Conservation (phyloP, 768 basidiomycete genomes). For the Suillus fuscotomentosus region DNA sequence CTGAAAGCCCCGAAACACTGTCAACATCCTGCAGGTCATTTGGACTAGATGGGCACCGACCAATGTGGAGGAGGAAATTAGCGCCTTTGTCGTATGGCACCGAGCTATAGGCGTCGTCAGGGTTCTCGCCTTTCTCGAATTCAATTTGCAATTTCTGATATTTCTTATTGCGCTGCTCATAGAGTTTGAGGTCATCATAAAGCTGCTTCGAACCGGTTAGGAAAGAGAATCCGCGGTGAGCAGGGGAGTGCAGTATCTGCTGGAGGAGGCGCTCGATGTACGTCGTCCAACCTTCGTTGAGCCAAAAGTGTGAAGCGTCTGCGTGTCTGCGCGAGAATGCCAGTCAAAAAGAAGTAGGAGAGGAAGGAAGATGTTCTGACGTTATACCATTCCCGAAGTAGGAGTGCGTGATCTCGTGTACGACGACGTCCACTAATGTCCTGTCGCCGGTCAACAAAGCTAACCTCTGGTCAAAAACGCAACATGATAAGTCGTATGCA, state of each 20-base stretch:
- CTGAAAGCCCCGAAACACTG: slow-evolving; percentile 30
- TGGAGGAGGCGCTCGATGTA: slow-evolving; percentile 86
- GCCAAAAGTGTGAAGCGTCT: slow-evolving; percentile 79
- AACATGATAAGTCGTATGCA: background rate
- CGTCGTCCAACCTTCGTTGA: slow-evolving; percentile 93
- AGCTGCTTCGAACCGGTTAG: slow-evolving; percentile 74
- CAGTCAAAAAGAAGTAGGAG: slow-evolving; percentile 2
- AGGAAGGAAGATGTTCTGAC: slow-evolving; percentile 36
- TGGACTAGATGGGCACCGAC: slow-evolving; percentile 34
- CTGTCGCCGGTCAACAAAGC: slow-evolving; percentile 88
- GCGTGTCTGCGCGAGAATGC: slow-evolving; percentile 47
- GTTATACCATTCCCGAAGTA: slow-evolving; percentile 95
- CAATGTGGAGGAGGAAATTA: slow-evolving; percentile 84
- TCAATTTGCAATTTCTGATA: slow-evolving; percentile 81
- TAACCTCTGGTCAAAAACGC: slow-evolving; percentile 16
- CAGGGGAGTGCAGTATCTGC: slow-evolving; percentile 65
- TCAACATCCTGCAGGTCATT: background rate
- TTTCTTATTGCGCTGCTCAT: slow-evolving; percentile 52
- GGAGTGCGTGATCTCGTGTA: slow-evolving; percentile 84
- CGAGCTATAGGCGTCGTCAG: slow-evolving; percentile 71
- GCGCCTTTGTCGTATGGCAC: slow-evolving; percentile 90
- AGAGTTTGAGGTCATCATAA: slow-evolving; percentile 64
- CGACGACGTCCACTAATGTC: slow-evolving; percentile 82
- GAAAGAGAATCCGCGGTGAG: slow-evolving; percentile 77
- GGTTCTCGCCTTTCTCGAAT: slow-evolving; percentile 71